phyloP scores from a whole-genome alignment of 306 rosid genomes.

The Vigna angularis region DNA sequence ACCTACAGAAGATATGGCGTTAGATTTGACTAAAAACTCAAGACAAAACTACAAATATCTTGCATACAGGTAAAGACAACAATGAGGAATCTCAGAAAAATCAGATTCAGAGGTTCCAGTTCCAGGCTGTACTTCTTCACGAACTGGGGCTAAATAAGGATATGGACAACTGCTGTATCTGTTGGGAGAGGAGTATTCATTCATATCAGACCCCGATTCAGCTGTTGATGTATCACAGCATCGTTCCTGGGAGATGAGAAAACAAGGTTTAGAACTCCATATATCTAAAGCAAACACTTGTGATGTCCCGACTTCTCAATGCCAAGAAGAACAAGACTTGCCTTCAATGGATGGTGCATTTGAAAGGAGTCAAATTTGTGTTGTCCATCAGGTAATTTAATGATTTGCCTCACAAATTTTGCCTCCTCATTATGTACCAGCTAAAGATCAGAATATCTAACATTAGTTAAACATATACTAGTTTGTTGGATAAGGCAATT shows the following conservation, averaged over 20 bases:
- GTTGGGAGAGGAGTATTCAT: constrained; percentile 69
- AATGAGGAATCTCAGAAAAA: constrained; percentile 30
- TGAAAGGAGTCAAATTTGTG: constrained; percentile 60
- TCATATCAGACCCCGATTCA: constrained; percentile 81
- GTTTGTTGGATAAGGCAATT: constrained; percentile 43
- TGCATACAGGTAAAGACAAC: constrained; percentile 15
- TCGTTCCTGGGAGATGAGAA: constrained; percentile 61
- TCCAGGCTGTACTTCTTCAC: constrained; percentile 78
- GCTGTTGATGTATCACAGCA: constrained; percentile 67
- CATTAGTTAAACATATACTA: constrained; percentile 46
- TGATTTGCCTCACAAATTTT: constrained; percentile 73
- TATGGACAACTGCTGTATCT: constrained; percentile 54
- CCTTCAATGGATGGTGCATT: constrained; percentile 63
- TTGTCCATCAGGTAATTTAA: constrained; percentile 55
- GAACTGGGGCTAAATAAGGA: constrained; percentile 73
- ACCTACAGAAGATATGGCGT: constrained; percentile 46
- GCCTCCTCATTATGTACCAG: constrained; percentile 69
- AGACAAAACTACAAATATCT: constrained; percentile 15
- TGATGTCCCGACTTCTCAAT: constrained; percentile 24
- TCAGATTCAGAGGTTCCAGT: constrained; percentile 10
- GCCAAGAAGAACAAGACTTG: constrained; percentile 43
- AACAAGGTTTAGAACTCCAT: constrained; percentile 6
- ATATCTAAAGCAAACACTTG: constrained; percentile 20
- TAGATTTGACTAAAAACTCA: constrained; percentile 16
- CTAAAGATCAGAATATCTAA: constrained; percentile 60